Evolutionary conservation across 2,329 filamentous ascomycete species (phyloP), one percentile per base, ranked within the genome.

Genomic region (Blastomyces gilchristii): DNA sequence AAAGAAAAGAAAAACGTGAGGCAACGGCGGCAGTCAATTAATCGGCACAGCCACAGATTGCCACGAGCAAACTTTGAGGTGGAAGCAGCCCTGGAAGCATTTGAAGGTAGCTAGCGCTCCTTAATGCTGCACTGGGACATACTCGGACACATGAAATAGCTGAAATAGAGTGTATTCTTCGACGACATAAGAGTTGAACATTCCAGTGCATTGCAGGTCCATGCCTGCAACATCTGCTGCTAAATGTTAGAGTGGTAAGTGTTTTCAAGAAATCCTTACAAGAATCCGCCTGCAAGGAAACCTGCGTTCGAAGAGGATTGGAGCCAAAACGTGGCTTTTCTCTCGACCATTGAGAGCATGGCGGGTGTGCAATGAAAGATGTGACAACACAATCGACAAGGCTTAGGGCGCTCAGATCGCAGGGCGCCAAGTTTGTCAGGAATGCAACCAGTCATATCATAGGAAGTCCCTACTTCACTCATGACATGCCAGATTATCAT

Each of bases 351-450:
- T 14, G 39, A 9, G 8, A 25, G 37, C 39, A 25, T 45, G 6
- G 56, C 8, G 22, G 18, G 1, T 18, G 6, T 22, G 14, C 16
- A 18, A n/a, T 11, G 25, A 5, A 28, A 58, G n/a, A 58, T 58
- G 37, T 43, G 37, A 45, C 25, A 58, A 45, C 37, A 45, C 39
- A 39, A 58, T 58, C 56, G 22, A 58, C 56, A 58, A 25, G 37
- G 56, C 39, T 18, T 28, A 18, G 45, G 22, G 56, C 56, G 56
- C 39, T 58, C 16, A 43, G 56, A 58, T 58, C 56, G 14, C 56
- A 16, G 39, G 41, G 22, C 28, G 39, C 56, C 39, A 58, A 58
- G 56, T 58, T 58, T 58, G 56, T 43, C 39, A 45, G 39, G 14
- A 28, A 28, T 45, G 25, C 39, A 25, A 45, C 39, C 39, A 58